A percentile compares a stretch with the other conserved stretches of the same genome.
phyloP scores from a whole-genome alignment of 2,329 filamentous ascomycete species.

The Beauveria medogensis region DNA sequence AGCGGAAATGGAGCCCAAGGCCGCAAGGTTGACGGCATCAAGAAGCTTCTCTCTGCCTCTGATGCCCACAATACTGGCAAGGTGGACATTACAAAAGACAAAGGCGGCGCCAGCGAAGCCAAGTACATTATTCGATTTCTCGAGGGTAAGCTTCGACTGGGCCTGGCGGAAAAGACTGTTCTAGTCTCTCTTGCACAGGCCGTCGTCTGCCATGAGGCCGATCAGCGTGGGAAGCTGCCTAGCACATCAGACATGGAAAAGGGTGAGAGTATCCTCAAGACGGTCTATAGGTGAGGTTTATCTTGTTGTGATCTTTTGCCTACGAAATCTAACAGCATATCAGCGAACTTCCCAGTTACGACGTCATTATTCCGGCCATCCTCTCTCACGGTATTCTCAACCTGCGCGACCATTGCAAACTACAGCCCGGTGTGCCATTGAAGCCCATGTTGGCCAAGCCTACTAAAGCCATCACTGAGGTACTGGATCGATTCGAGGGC shows the following conservation, averaged over 20 bases:
- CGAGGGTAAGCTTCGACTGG: constrained; percentile 87
- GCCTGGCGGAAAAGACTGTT: constrained; percentile 85
- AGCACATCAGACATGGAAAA: constrained; percentile 70
- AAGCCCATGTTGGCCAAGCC: constrained; percentile 99
- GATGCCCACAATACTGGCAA: constrained; percentile 68
- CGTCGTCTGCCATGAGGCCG: constrained; percentile 73
- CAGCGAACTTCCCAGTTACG: constrained; percentile 90
- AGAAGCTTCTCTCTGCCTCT: constrained; percentile 88
- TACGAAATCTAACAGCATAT: constrained; percentile 24
- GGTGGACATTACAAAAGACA: constrained; percentile 84
- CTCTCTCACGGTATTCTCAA: constrained; percentile 78
- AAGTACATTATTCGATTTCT: constrained; percentile 91
- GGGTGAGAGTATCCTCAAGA: constrained; percentile 80
- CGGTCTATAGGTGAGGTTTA: constrained; percentile 66
- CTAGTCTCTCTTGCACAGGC: constrained; percentile 86
- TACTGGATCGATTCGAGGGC: constrained; percentile 89
- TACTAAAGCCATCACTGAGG: constrained; percentile 96
- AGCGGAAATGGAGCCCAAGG: constrained; percentile 82
- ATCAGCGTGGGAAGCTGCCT: constrained; percentile 60
- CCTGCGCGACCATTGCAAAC: constrained; percentile 75
- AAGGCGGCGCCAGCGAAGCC: constrained; percentile 87
- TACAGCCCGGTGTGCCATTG: constrained; percentile 85
- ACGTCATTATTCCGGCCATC: constrained; percentile 87
- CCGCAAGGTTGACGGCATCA: constrained; percentile 88
- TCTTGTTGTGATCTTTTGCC: fast-evolving